Percentiles rank a stretch among this genome's conserved stretches.
Evolutionary conservation across 2,329 filamentous ascomycete species (phyloP).

Genomic region (Calonectria leucothoes): DNA sequence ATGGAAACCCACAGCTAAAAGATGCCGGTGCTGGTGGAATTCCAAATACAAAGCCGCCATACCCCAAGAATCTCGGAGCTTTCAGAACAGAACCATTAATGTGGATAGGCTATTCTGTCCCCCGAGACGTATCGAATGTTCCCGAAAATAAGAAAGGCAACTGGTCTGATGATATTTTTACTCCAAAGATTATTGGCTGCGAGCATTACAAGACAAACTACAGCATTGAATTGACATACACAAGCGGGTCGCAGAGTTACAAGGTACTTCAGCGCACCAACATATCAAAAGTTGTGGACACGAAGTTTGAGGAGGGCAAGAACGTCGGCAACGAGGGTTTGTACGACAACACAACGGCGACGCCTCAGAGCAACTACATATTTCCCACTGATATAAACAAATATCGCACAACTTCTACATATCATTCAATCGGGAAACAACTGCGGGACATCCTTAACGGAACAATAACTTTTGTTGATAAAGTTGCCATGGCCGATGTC

Average conservation of each 20-base stretch:
- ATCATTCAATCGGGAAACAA: background rate
- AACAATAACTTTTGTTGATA: background rate
- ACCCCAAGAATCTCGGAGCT: slow-evolving; percentile 34
- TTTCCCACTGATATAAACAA: background rate
- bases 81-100: slow-evolving; percentile 40
- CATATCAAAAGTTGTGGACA: slow-evolving; percentile 33
- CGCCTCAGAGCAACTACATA: background rate
- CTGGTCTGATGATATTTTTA: slow-evolving; percentile 26
- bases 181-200: slow-evolving; percentile 35
- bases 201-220: slow-evolving; percentile 37
- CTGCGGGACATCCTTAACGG: background rate
- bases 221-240: slow-evolving; percentile 34
- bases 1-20: slow-evolving; percentile 30
- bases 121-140: slow-evolving; percentile 18
- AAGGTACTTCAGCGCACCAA: slow-evolving; percentile 30
- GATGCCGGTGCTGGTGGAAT: slow-evolving; percentile 8
- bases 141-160: background rate
- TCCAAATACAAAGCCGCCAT: slow-evolving; percentile 28
- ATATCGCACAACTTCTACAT: background rate
- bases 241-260: slow-evolving; percentile 24
- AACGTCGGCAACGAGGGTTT: background rate
- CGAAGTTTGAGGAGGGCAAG: slow-evolving; percentile 17
- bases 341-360: background rate
- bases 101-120: slow-evolving; percentile 38
- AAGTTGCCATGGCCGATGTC: slow-evolving; percentile 23